Base-by-base conservation (phyloP, 805 yeast species). In the Lachancea dasiensis region DNA sequence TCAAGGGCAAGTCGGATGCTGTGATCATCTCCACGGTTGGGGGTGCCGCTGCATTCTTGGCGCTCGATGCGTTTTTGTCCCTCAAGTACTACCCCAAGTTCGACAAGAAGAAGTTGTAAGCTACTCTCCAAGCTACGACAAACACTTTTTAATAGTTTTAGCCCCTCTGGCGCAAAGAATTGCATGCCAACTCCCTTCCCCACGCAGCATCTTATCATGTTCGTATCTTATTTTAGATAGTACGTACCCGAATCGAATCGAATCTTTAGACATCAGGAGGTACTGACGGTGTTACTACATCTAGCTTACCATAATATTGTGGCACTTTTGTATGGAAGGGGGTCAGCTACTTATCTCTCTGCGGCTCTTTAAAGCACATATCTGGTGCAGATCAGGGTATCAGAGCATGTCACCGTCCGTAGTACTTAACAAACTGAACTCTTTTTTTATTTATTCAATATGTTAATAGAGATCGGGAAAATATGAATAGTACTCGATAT, bases 61-160 rank as follows among this genome's bases (percentile, higher is more conserved):
- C 72, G 40, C 62, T 72, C 36, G 83, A 79, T 54, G 76, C 74
- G 2, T 66, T 61, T 44, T 60, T 77, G 43, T 75, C 78, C 54
- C 63, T 63, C 46, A 70, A 67, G 49, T 74, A 68, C 58, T 78
- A 76, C 53, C 69, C 77, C 36, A 69, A 72, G 59, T 75, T 69
- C 56, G 72, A 72, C 51, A 71, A 72, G 61, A 60, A 58, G 40
- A n/a, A 28, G 36, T 7, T 38, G 37, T 31, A n/a, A 34, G 17
- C 28, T 7, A 27, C 16, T 8, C 10, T 10, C 10, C 24, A 10
- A 22, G 10, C 24, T 10, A 24, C 40, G n/a, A 10, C 24, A 22
- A 22, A 22, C 24, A 22, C 24, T n/a, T n/a, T n/a, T 22, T 22
- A 10, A 22, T 22, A 22, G 24, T 22, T 22, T 22, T 10, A 22